Conservation (phyloP, 148 eudicot genomes). For the Heliamphora exappendiculata region DNA sequence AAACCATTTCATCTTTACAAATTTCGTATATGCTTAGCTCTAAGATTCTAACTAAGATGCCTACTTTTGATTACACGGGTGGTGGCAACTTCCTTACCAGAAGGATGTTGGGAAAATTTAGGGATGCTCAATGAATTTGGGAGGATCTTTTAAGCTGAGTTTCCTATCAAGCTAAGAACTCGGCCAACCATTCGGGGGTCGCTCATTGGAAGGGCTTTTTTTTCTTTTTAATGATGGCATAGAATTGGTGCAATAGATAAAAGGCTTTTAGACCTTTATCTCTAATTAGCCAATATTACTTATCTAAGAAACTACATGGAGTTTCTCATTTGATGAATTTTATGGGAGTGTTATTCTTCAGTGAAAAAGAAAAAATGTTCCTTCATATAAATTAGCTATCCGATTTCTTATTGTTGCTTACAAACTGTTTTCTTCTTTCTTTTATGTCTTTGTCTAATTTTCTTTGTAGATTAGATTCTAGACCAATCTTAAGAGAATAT, state of each 20-base stretch:
- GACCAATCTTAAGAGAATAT: neutral
- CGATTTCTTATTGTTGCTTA: no score
- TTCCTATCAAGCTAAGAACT: slow-evolving; percentile 25
- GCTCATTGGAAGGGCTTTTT: slow-evolving; percentile 28
- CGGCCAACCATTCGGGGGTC: slow-evolving; percentile 65
- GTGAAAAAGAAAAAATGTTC: no score
- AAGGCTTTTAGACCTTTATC: no score
- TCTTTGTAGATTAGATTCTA: neutral
- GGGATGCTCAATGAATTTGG: neutral
- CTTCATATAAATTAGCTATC: no score
- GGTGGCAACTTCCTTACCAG: neutral
- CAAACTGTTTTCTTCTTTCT: no score
- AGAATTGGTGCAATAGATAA: no score
- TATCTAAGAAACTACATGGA: no score
- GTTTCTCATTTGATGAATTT: no score
- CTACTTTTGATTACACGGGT: neutral
- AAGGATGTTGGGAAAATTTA: neutral
- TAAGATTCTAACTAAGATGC: neutral
- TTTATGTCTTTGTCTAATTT: no score
- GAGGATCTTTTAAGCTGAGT: slow-evolving; percentile 10
- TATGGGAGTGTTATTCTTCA: no score
- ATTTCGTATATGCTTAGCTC: neutral
- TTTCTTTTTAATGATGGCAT: no score
- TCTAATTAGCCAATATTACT: no score
- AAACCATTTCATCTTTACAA: neutral